Base-by-base conservation (phyloP, 345 rosid species). In the Citrus unshiu region DNA sequence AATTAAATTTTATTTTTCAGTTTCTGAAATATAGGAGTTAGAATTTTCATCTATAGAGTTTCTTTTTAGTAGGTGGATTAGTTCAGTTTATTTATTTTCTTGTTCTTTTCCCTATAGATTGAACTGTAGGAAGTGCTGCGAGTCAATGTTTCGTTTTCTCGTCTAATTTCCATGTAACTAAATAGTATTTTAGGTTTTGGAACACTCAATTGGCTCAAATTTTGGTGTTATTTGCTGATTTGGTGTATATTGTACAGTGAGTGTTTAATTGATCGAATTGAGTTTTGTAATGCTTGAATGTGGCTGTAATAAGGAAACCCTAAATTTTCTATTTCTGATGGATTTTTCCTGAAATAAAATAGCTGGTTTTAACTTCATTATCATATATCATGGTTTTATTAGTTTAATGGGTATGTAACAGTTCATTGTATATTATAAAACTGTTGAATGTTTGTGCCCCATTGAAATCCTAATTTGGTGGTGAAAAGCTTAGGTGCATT, bases 391-490 rank as follows among this genome's bases (percentile, higher is more conserved):
- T 32, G 16, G 60, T 56, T 22, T 64, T 66, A 24, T 62, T 46
- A 25, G 57, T 29, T 46, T 22, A 7, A 54, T 74, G 35, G 62
- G 5, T 39, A 35, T 39, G 35, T 74, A 46, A 40, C 13, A 75
- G 39, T 81, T 81, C 24, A 14, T 46, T 63, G 34, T 68, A 67
- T 72, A 27, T 16, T 79, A 39, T 80, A 35, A 46, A 34, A 76
- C 60, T 49, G 58, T 49, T 72, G 57, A 40, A 54, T 74, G 62
- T 77, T 68, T 34, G 56, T 82, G 72, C 74, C 40, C 22, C 61
- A 64, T 66, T 79, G 84, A 79, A 85, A 79, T 86, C 88, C 85
- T 85, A 84, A 84, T 65, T 81, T 56, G 72, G 72, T 73, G 84
- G 29, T 73, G 80, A 68, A 64, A 69, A 74, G 77, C 75, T 57